Conservation (phyloP, 2,329 filamentous ascomycete genomes). For the Aspergillus novofumigatus region DNA sequence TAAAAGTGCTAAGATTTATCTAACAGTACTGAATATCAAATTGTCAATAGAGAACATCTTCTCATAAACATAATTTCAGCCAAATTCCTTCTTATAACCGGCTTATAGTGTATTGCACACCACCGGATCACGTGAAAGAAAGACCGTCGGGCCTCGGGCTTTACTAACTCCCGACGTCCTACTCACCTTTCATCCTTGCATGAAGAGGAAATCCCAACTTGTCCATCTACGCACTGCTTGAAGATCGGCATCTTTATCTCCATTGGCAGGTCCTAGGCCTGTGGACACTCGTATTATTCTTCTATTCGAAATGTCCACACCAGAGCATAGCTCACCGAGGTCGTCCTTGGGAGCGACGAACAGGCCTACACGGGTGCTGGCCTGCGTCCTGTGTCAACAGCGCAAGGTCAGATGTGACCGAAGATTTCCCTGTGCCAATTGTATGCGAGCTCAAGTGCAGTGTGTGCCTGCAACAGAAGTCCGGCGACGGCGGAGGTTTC, state of each 20-base stretch:
- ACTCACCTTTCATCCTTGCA: neutral
- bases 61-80: no score
- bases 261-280: neutral
- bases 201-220: neutral
- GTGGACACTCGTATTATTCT: neutral
- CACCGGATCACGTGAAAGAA: no score
- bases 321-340: neutral
- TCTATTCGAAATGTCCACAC: neutral
- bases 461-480: conserved; percentile 48
- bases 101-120: no score
- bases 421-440: conserved; percentile 67
- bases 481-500: conserved; percentile 59
- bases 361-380: conserved; percentile 13
- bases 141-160: no score
- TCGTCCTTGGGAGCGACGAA: neutral
- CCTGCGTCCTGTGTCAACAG: conserved; percentile 70
- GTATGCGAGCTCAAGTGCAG: conserved; percentile 58
- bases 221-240: neutral
- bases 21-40: no score
- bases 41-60: no score
- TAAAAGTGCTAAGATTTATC: no score
- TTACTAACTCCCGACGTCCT: no score
- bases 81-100: no score
- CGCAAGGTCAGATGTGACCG: conserved; percentile 73
- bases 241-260: neutral